Evolutionary conservation across 768 basidiomycete species (phyloP), one percentile per base, ranked within the genome.

Genomic region (Tricholoma flavovirens): DNA sequence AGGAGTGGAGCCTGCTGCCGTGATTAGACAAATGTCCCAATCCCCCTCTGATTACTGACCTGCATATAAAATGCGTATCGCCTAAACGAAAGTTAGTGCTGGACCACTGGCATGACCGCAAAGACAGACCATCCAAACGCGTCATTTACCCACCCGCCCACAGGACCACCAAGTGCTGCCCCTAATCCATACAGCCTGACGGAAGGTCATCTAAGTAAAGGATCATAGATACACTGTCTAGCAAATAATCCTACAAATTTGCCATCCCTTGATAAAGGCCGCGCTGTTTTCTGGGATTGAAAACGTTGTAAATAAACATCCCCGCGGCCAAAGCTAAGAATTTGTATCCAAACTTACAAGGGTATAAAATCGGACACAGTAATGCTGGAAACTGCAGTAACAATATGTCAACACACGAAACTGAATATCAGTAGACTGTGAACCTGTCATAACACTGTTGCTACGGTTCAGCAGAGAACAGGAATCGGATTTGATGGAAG

Each of bases 251-350:
- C 62, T 75, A 92, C 90, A 93, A 83, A 66, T 93, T 93, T 32
- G 88, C 86, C 77, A 93, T 79, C 55, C 94, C 94, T 69, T 98
- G 96, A 66, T 93, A 96, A 8, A 96, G 71, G 2, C 93, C 95
- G 53, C 95, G 80, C 58, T 91, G 86, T 66, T 88, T 87, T 63
- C 90, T 93, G 48, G 32, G 51, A 29, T 48, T 29, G 52, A 36
- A 26, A 38, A 17, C 55, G 54, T 51, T 57, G 56, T 35, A 49
- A 59, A 42, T 43, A 5, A 17, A 24, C 29, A 56, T 19, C 36
- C 55, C 43, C 48, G 61, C 33, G 43, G 29, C 35, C 24, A 15
- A 62, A 36, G 56, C 29, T 50, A 26, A 53, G 51, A 49, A 46
- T 30, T 29, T 14, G 26, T n/a, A 48, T 48, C 6, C 46, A 8